Evolutionary conservation across 2,329 filamentous ascomycete species (phyloP), one percentile per base, ranked within the genome.

Genomic region (Paracorniculantispora psalliotae): DNA sequence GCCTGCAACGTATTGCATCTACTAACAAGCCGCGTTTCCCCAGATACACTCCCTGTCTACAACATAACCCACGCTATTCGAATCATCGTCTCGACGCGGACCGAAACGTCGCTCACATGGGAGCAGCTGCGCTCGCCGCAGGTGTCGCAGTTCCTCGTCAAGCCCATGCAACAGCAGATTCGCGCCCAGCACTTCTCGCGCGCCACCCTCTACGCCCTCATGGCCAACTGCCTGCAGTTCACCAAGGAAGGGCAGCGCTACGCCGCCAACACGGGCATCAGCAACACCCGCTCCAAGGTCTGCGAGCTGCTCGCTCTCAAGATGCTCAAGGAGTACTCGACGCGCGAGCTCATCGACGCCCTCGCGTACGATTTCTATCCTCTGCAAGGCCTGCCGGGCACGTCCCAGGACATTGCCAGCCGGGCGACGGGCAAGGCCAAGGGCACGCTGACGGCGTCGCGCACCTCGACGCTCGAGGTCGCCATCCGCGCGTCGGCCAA

Each of bases 361-460:
- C 79, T 97, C 43, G 96, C 91, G 26, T 97, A 97, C 73, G 93
- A 97, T 71, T 97, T 96, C 71, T 91, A 94, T 70, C 93, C 93
- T 0, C 80, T 97, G 0, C 92, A 96, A 71, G 93, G 92, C 9
- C 79, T 94, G 41, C 79, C 85, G 3, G 79, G 77, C 33, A 65
- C 68, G 1, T 74, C 67, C 56, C 72, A 76, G 8, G 69, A 70
- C 48, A 63, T 65, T 26, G 62, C 66, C 15, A 71, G 68, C 58
- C 72, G 67, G 30, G 61, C 70, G 9, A 72, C 75, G 21, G 70
- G 69, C 12, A 75, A 71, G 48, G 71, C 72, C 57, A 81, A 78
- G 63, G 72, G 78, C 15, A 76, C 78, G 58, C 74, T 81, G 47
- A 82, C 82, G 48, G 84, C 85, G 46, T 89, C 90, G 28, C 84